Evolutionary conservation across 306 rosid species (phyloP).

Genomic region (Quercus aquifolioides): DNA sequence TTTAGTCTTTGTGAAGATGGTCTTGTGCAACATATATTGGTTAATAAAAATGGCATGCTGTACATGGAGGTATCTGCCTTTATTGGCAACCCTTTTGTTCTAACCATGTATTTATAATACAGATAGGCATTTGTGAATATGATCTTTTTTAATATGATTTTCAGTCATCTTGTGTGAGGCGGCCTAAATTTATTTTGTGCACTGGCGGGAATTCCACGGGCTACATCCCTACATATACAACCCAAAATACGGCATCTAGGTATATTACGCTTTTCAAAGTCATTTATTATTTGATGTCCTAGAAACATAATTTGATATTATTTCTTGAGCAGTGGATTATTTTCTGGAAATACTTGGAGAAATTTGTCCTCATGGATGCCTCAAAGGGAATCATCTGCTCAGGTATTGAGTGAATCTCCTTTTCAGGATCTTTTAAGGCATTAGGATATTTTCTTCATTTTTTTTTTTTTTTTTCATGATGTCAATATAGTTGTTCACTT

Average conservation of each 20-base stretch:
- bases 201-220: slow-evolving; percentile 81
- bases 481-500: not conserved
- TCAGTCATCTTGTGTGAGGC: slow-evolving; percentile 86
- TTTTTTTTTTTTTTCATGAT: not conserved
- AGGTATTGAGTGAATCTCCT: slow-evolving; percentile 46
- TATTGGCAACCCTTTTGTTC: not conserved
- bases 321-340: slow-evolving; percentile 60
- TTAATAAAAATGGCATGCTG: not conserved
- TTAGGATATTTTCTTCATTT: not conserved
- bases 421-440: slow-evolving; percentile 5
- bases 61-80: slow-evolving; percentile 1
- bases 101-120: not conserved
- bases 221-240: slow-evolving; percentile 76
- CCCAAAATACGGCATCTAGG: slow-evolving; percentile 63
- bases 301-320: slow-evolving; percentile 17
- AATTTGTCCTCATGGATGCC: slow-evolving; percentile 83
- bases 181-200: slow-evolving; percentile 92
- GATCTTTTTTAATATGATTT: slow-evolving; percentile 17
- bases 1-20: not conserved
- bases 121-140: slow-evolving; percentile 3
- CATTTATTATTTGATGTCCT: not conserved
- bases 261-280: slow-evolving; percentile 27
- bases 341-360: slow-evolving; percentile 78
- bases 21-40: not conserved
- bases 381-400: slow-evolving; percentile 62